phyloP scores from a whole-genome alignment of 2,329 filamentous ascomycete species.

The Ophiocordyceps camponoti-saundersi region DNA sequence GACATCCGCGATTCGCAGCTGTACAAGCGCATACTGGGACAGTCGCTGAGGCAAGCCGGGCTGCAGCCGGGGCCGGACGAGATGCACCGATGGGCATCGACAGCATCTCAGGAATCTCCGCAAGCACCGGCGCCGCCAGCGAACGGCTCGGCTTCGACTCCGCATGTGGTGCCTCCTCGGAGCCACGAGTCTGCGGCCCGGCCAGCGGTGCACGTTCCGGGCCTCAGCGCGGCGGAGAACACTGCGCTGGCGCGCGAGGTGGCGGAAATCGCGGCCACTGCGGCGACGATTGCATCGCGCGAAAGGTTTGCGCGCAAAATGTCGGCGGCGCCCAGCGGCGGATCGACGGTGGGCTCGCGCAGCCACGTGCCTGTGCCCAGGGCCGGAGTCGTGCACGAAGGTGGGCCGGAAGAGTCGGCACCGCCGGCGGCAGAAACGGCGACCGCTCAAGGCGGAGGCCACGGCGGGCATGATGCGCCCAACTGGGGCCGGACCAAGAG shows the following conservation, averaged over 20 bases:
- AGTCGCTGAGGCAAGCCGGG: slow-evolving; percentile 74
- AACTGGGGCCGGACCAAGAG: slow-evolving; percentile 95
- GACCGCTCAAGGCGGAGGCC: slow-evolving; percentile 17
- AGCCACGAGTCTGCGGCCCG: slow-evolving; percentile 23
- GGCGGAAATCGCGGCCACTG: slow-evolving; percentile 84
- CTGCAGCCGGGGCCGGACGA: slow-evolving; percentile 37
- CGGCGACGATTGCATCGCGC: slow-evolving; percentile 70
- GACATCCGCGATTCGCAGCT: slow-evolving; percentile 78
- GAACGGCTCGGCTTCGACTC: slow-evolving; percentile 32
- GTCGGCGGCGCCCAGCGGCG: slow-evolving; percentile 11
- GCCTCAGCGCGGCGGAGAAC: slow-evolving; percentile 70
- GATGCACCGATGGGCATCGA: slow-evolving; percentile 21
- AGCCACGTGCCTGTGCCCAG: slow-evolving; percentile 13
- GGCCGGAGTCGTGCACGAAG: slow-evolving; percentile 21
- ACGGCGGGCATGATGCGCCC: slow-evolving; percentile 86
- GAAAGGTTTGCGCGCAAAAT: slow-evolving; percentile 35
- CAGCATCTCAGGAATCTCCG: slow-evolving; percentile 2
- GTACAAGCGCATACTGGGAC: slow-evolving; percentile 84
- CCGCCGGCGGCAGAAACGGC: slow-evolving; percentile 13
- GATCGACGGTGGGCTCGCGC: slow-evolving; percentile 6
- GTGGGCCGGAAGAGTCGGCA: slow-evolving; percentile 23
- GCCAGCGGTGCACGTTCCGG: slow-evolving; percentile 38
- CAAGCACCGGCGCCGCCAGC: slow-evolving; percentile 13
- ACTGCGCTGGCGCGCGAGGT: slow-evolving; percentile 69
- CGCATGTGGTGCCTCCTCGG: slow-evolving; percentile 66